phyloP scores from a whole-genome alignment of 73 alveolate species.

The Paramecium sexaurelia region DNA sequence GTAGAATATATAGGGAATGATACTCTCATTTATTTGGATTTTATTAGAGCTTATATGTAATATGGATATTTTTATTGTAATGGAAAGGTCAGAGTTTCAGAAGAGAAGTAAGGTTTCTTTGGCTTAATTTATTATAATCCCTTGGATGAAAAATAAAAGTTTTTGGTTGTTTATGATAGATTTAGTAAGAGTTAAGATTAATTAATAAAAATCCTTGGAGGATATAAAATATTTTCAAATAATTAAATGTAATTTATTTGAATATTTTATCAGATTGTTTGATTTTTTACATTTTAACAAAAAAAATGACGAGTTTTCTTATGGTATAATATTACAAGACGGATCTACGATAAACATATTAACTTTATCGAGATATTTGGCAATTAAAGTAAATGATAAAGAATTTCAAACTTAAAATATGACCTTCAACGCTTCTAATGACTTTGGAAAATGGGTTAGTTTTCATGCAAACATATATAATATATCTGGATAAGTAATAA shows the following conservation, averaged over 20 bases:
- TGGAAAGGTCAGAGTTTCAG: conserved; percentile 26
- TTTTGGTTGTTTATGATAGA: conserved; percentile 10
- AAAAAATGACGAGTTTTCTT: neutral
- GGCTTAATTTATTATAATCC: neutral
- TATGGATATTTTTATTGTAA: neutral
- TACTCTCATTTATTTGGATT: neutral
- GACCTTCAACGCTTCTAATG: conserved; percentile 17
- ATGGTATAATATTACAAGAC: neutral
- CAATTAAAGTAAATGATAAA: neutral
- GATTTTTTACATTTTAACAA: neutral
- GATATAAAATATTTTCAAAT: neutral
- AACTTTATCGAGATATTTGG: neutral
- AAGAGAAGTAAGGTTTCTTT: neutral
- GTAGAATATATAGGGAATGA: neutral
- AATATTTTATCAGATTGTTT: neutral
- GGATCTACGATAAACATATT: neutral
- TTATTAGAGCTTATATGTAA: neutral
- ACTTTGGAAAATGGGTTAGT: conserved; percentile 29
- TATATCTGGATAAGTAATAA: neutral
- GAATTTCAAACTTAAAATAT: neutral
- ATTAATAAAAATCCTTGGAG: neutral
- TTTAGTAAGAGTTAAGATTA: neutral
- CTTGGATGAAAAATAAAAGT: neutral
- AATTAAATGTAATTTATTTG: neutral
- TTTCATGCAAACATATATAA: neutral